phyloP scores from a whole-genome alignment of 169 alveolate species.

The Eimeria tenella region DNA sequence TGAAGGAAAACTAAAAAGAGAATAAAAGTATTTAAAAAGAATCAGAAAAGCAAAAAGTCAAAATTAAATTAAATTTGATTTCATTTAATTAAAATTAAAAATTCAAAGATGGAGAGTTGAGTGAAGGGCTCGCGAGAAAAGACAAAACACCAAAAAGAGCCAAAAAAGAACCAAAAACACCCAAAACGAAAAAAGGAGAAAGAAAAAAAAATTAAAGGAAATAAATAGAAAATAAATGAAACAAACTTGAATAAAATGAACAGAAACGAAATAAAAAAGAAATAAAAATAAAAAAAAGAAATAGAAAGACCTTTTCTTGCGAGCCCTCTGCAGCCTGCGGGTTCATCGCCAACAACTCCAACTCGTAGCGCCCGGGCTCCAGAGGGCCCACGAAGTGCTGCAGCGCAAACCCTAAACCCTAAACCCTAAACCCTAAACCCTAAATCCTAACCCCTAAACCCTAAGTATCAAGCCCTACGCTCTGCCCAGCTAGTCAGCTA shows the following conservation, averaged over 20 bases:
- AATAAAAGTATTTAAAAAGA: background rate
- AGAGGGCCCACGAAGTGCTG: constrained; percentile 76
- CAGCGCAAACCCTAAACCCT: background rate
- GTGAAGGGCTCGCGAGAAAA: background rate
- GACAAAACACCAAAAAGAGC: no score
- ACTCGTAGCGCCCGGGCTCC: constrained; percentile 43
- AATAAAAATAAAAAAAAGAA: background rate
- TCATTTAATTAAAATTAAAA: no score
- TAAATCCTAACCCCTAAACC: no score
- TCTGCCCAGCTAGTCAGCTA: no score
- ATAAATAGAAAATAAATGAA: background rate
- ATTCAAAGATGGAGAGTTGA: no score
- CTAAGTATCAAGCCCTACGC: no score
- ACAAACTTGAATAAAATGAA: background rate
- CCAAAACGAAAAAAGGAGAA: background rate
- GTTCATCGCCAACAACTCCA: constrained; percentile 51
- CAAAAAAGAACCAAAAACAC: background rate
- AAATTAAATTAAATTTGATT: no score
- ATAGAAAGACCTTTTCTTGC: background rate
- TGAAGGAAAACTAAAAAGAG: background rate
- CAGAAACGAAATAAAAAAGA: background rate
- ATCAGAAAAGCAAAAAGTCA: background rate
- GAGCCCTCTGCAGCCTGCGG: constrained; percentile 2
- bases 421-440: no score
- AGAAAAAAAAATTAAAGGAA: background rate